Percentiles rank a stretch among this genome's conserved stretches.
Evolutionary conservation across 2,329 filamentous ascomycete genomes (phyloP).

Genomic region (Geosmithia morbida): DNA sequence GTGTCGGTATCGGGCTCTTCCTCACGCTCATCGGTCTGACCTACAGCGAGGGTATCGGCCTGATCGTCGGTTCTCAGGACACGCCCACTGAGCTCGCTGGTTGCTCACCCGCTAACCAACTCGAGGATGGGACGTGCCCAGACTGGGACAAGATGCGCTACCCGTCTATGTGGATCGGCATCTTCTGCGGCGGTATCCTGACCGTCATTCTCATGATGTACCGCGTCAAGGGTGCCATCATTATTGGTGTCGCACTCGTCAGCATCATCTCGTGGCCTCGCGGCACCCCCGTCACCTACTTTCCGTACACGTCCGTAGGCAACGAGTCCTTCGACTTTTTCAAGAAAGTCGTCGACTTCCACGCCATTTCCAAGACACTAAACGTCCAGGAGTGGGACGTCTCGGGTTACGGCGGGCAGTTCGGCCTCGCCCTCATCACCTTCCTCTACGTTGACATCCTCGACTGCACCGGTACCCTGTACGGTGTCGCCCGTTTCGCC

Average conservation of each 20-base stretch:
- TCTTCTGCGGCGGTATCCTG: slow-evolving; percentile 72
- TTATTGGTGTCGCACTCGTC: slow-evolving; percentile 68
- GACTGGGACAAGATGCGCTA: slow-evolving; percentile 60
- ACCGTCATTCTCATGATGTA: slow-evolving; percentile 75
- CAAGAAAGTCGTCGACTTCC: slow-evolving; percentile 75
- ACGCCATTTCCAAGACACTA: slow-evolving; percentile 56
- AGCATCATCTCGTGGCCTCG: slow-evolving; percentile 84
- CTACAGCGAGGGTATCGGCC: slow-evolving; percentile 70
- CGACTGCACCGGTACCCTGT: slow-evolving; percentile 73
- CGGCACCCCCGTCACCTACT: slow-evolving; percentile 61
- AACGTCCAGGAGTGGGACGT: slow-evolving; percentile 64
- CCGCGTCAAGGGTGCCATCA: slow-evolving; percentile 75
- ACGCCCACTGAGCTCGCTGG: slow-evolving; percentile 67
- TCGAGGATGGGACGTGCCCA: slow-evolving; percentile 42
- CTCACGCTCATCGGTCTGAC: slow-evolving; percentile 63
- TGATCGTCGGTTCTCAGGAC: slow-evolving; percentile 51
- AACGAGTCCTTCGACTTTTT: slow-evolving; percentile 71
- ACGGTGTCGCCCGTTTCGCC: slow-evolving; percentile 79
- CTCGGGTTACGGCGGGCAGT: slow-evolving; percentile 53
- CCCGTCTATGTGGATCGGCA: slow-evolving; percentile 75
- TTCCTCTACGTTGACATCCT: slow-evolving; percentile 87
- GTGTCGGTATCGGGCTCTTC: slow-evolving; percentile 76
- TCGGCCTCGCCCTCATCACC: slow-evolving; percentile 71
- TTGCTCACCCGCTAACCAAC: slow-evolving; percentile 33
- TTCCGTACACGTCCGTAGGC: slow-evolving; percentile 58